A percentile compares a stretch with the other conserved stretches of the same genome.
Conservation (phyloP, 495 filamentous ascomycete genomes). For the Friedmanniomyces simplex region DNA sequence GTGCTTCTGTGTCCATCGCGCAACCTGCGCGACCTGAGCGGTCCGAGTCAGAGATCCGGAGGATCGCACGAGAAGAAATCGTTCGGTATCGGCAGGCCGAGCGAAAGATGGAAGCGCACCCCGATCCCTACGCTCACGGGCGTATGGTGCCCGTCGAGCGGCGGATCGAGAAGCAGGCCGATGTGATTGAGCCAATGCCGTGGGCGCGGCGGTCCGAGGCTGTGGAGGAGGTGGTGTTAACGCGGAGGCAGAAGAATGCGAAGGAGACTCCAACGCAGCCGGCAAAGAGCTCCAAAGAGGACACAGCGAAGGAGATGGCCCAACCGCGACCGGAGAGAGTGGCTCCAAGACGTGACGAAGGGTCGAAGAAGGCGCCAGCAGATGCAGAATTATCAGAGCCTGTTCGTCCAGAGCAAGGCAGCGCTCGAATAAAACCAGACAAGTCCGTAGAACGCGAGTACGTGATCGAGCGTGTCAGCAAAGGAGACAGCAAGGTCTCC, state of each 20-base stretch:
- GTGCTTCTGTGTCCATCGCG: background rate
- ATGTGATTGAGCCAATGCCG: background rate
- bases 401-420: background rate
- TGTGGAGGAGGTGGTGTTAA: background rate
- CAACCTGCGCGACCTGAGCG: background rate
- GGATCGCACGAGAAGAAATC: constrained; percentile 17
- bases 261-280: background rate
- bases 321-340: too few species aligned
- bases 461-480: background rate
- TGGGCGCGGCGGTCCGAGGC: background rate
- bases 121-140: constrained; percentile 17
- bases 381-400: too few species aligned
- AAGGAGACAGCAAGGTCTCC: background rate
- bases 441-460: background rate
- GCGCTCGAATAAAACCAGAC: background rate
- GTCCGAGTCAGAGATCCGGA: constrained; percentile 9
- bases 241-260: background rate
- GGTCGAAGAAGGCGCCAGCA: too few species aligned
- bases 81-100: constrained; percentile 19
- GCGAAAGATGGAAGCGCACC: constrained; percentile 18
- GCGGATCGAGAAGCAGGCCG: background rate
- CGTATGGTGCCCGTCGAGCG: constrained; percentile 15
- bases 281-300: background rate
- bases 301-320: background rate
- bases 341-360: background rate